Evolutionary conservation across 2,329 filamentous ascomycete genomes (phyloP), one percentile per base, ranked within the genome.

Genomic region (Penicillium frequentans): DNA sequence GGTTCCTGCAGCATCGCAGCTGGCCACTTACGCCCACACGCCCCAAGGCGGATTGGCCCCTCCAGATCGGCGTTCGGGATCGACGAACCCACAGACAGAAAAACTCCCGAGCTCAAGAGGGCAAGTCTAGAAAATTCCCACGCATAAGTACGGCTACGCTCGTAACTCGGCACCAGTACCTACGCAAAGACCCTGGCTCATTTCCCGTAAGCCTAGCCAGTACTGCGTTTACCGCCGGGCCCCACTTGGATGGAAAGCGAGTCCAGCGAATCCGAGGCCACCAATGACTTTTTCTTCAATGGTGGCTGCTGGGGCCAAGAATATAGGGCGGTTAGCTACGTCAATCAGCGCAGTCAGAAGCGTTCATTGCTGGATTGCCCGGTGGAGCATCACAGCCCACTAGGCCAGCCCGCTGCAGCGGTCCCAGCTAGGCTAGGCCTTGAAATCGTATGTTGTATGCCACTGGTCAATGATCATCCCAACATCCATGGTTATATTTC

Each of bases 1-100:
- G 55, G 70, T 72, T 70, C 69, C 69, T 72, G 70, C 70, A 71
- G 66, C 60, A 56, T 45, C 49, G 42, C 31, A 31, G 33, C 57
- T 43, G 51, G 37, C 64, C 61, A 65, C 53, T 46, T 46, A 49
- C 33, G 47, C 51, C 52, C 55, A 49, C 51, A 49, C 45, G 44
- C 44, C 47, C 53, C 35, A 45, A 55, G 29, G 29, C 44, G 26
- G 45, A 33, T 49, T 37, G 31, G 53, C 54, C 52, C 56, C 56
- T 63, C 56, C 54, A 59, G 62, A 64, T 62, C 61, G 64, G 63
- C 63, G 59, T 35, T 29, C 21, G 10, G 46, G 61, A 65, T 64
- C 63, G 48, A 59, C 57, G 33, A 62, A 52, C 56, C 45, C 57
- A 55, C 42, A 27, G 43, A 33, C 44, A 37, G 13, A 54, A 33